Percentiles rank a stretch among this genome's conserved stretches.
phyloP scores from a whole-genome alignment of 306 rosid species.

The Hippophae gyantsensis region DNA sequence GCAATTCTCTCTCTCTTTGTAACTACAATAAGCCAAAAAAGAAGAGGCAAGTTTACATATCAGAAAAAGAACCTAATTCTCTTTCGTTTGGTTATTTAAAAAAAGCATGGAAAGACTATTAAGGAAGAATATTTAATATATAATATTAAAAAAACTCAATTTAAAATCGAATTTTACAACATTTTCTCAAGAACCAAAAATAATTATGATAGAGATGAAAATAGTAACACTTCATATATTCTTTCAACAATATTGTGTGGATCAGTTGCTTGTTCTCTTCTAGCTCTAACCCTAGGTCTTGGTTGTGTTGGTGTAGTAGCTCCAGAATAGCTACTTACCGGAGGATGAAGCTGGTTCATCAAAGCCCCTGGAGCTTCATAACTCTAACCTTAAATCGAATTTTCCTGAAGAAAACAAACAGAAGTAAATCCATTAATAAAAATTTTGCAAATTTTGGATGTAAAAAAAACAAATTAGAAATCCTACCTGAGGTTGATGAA shows the following conservation, averaged over 20 bases:
- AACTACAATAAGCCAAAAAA: conserved; percentile 32
- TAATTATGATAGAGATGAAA: background rate
- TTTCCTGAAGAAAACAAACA: too few relatives aligned
- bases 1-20: conserved; percentile 91
- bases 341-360: conserved; percentile 9
- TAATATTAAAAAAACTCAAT: too few relatives aligned
- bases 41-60: too few relatives aligned
- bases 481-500: conserved; percentile 48
- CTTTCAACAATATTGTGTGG: conserved; percentile 98
- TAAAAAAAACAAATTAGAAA: background rate
- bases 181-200: too few relatives aligned
- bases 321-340: conserved; percentile 31
- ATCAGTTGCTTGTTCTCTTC: conserved; percentile 97
- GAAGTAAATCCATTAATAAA: background rate
- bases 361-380: too few relatives aligned
- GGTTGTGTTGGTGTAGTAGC: conserved; percentile 51
- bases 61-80: too few relatives aligned
- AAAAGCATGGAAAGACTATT: too few relatives aligned
- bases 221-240: conserved; percentile 20
- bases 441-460: background rate
- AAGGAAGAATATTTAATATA: too few relatives aligned
- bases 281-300: conserved; percentile 79
- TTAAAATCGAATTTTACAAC: too few relatives aligned
- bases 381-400: too few relatives aligned
- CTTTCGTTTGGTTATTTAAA: too few relatives aligned